phyloP scores from a whole-genome alignment of 106 monocot genomes.

The Acorus calamus region DNA sequence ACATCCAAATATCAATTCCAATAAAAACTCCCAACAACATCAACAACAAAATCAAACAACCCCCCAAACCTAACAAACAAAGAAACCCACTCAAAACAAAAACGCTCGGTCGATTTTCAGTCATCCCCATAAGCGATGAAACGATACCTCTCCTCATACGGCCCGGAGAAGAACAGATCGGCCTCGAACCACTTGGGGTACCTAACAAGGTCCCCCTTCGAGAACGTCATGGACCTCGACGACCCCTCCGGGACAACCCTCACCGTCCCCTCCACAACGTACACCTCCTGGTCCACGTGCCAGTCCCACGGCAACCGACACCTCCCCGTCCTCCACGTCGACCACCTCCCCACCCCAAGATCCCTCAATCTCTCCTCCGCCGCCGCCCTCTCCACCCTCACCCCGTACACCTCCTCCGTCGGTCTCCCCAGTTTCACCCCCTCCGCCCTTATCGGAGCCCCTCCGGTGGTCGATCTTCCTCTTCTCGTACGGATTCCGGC shows the following conservation, averaged over 20 bases:
- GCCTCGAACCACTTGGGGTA: constrained; percentile 97
- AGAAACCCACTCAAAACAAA: too few species aligned
- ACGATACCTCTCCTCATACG: constrained; percentile 86
- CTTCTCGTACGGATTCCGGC: too few species aligned
- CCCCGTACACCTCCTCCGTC: constrained; percentile 84
- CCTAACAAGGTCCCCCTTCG: constrained; percentile 73
- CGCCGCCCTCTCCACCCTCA: constrained; percentile 68
- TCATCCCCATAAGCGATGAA: constrained; percentile 83
- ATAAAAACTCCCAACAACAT: too few species aligned
- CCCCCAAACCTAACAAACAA: too few species aligned
- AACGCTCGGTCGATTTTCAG: neutral
- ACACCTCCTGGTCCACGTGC: constrained; percentile 96
- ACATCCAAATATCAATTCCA: too few species aligned
- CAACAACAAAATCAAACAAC: too few species aligned
- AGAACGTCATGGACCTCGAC: constrained; percentile 72
- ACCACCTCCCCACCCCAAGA: constrained; percentile 51
- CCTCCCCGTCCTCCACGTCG: constrained; percentile 70
- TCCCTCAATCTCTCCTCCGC: constrained; percentile 33
- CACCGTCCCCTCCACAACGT: constrained; percentile 74
- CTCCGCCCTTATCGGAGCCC: neutral
- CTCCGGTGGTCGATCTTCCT: neutral
- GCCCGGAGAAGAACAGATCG: constrained; percentile 75
- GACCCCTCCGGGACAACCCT: constrained; percentile 63
- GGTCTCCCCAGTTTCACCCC: constrained; percentile 16
- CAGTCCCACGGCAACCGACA: constrained; percentile 87